Conservation (phyloP, 257 asterid genomes). For the Nicotiana paniculata region DNA sequence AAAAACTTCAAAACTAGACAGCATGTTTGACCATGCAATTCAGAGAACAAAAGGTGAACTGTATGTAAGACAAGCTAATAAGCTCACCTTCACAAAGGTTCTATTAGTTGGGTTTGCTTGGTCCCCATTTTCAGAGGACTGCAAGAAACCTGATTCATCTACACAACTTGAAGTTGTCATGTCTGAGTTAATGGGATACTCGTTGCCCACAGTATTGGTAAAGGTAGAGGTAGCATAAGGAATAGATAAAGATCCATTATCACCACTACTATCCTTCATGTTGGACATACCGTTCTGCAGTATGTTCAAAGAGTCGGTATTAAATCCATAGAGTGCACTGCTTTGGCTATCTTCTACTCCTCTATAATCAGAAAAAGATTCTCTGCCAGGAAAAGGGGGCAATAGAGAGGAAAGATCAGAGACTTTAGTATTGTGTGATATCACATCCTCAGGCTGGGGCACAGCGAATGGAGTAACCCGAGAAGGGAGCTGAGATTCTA, state of each 20-base stretch:
- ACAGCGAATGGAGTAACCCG: conserved; percentile 47
- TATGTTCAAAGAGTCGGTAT: conserved; percentile 41
- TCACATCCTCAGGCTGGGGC: conserved; percentile 53
- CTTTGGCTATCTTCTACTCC: conserved; percentile 44
- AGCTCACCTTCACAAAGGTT: conserved; percentile 86
- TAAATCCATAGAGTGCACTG: conserved; percentile 50
- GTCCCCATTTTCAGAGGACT: conserved; percentile 73
- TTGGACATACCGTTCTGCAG: conserved; percentile 42
- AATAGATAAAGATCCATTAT: conserved; percentile 44
- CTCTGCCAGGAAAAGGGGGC: conserved; percentile 67
- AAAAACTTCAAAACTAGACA: background rate
- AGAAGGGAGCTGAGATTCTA: conserved; percentile 61
- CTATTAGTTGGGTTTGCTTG: conserved; percentile 44
- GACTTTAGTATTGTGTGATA: conserved; percentile 41
- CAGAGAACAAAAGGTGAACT: background rate
- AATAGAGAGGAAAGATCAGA: conserved; percentile 57
- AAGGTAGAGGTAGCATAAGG: conserved; percentile 51
- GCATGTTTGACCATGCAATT: background rate
- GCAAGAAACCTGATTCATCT: conserved; percentile 85
- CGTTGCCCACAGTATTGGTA: conserved; percentile 41
- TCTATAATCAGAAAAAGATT: conserved; percentile 44
- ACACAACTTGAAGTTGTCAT: conserved; percentile 77
- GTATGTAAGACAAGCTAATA: background rate
- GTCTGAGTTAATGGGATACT: conserved; percentile 60
- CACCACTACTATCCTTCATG: conserved; percentile 36